Evolutionary conservation across 1,284 basidiomycete species (phyloP), one percentile per base, ranked within the genome.

Genomic region (Tilletia horrida): DNA sequence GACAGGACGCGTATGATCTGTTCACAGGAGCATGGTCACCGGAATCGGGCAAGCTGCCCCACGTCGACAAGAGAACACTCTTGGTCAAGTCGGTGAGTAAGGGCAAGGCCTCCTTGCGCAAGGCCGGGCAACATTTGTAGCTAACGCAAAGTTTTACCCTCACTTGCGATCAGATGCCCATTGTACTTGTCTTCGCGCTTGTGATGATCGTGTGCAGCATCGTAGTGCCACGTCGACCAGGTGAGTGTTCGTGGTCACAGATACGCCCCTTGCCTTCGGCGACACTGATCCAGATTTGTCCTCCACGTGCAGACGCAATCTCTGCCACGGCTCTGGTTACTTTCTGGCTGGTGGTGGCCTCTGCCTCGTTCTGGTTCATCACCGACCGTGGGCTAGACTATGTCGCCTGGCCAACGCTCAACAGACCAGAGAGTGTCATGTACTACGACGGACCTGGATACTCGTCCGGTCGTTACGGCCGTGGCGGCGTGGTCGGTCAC

Each of bases 21-120:
- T 86, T 98, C 74, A 95, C 93, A 6, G 96, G 96, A 9, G 86
- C 87, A 4, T 99, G 93, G 91, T 82, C 75, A 8, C 84, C 88
- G 16, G 84, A 85, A 8, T 83, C 88, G 8, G 83, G 88, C 27
- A 59, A 59, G 69, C 88, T 88, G 66, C 85, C 93, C 65, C 85
- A 93, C 63, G 85, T 87, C 13, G 94, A 97, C 81, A 85, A 86
- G 64, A 86, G 93, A 63, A 90, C 92, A 13, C 83, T 95, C 69
- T 78, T 91, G 62, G 89, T 90, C 76, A 90, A 92, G 74, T 88
- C 91, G 44, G 55, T 59, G 27, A 3, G 92, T 93, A 77, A 40
- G 35, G 35, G 11, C 35, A 40, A 40, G 35, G 11, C 35, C 4
- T 40, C 35, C 35, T 40, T 40, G 35, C 6, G 11, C 35, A 40